A percentile compares a stretch with the other conserved stretches of the same genome.
Evolutionary conservation across 495 filamentous ascomycete species (phyloP).

Genomic region (Aspergillus sclerotioniger): DNA sequence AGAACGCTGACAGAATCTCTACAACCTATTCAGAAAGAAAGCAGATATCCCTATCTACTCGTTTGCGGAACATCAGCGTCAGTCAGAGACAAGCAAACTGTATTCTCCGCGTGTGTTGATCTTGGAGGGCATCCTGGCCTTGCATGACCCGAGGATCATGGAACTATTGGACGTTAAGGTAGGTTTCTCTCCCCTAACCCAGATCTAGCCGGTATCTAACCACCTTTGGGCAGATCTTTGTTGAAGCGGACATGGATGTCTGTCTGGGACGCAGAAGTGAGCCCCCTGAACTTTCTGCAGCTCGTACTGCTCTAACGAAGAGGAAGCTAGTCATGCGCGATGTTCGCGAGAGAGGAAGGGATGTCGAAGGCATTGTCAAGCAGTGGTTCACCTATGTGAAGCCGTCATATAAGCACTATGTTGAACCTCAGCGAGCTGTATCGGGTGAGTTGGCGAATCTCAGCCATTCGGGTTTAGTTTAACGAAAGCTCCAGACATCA

Average conservation of each 20-base stretch:
- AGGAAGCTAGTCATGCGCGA: constrained; percentile 71
- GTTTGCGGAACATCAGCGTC: constrained; percentile 84
- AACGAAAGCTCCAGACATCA: constrained; percentile 65
- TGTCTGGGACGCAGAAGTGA: constrained; percentile 88
- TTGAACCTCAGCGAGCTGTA: constrained; percentile 83
- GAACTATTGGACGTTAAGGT: constrained; percentile 91
- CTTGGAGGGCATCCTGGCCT: constrained; percentile 90
- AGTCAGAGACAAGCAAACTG: constrained; percentile 75
- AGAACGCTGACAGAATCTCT: constrained; percentile 5
- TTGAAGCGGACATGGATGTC: constrained; percentile 92
- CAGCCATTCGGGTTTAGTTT: not conserved
- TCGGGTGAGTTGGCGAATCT: constrained; percentile 53
- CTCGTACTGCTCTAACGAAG: constrained; percentile 8
- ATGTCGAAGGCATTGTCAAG: constrained; percentile 93
- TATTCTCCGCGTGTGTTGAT: constrained; percentile 97
- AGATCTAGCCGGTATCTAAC: constrained; percentile 19
- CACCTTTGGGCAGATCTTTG: constrained; percentile 71
- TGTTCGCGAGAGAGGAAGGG: constrained; percentile 77
- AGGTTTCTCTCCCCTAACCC: constrained; percentile 20
- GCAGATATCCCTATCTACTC: constrained; percentile 94
- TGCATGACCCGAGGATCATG: constrained; percentile 83
- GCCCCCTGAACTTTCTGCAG: constrained; percentile 22
- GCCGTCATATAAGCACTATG: constrained; percentile 87
- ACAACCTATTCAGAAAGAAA: constrained; percentile 62
- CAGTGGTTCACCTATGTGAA: constrained; percentile 97